Conservation (phyloP, 1,139 yeast species). For the Kurtzmaniella quercitrusa region DNA sequence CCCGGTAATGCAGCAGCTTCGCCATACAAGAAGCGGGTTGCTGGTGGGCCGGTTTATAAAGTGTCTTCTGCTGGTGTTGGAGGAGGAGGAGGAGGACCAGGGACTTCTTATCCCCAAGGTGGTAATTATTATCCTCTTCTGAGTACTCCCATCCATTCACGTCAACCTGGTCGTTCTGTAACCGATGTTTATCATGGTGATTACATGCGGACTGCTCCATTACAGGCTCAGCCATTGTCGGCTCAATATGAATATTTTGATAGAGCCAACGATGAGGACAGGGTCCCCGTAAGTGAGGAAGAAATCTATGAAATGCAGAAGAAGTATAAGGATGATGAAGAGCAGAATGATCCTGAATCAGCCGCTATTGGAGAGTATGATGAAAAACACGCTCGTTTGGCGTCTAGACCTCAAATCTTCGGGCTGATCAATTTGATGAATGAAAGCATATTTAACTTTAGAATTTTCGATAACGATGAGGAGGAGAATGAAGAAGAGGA, state of each 20-base stretch:
- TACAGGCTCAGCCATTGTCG: constrained; percentile 51
- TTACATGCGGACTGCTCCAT: constrained; percentile 45
- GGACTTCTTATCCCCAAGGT: neutral
- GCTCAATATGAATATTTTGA: constrained; percentile 48
- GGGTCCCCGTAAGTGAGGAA: constrained; percentile 33
- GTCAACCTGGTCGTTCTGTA: constrained; percentile 16
- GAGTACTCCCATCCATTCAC: neutral
- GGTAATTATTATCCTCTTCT: neutral
- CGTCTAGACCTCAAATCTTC: constrained; percentile 26
- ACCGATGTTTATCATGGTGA: constrained; percentile 52
- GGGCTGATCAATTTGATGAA: constrained; percentile 44
- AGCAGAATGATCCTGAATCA: constrained; percentile 13
- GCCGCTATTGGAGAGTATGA: constrained; percentile 17
- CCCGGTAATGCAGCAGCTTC: neutral
- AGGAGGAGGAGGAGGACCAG: neutral
- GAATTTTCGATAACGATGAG: constrained; percentile 25
- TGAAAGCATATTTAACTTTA: constrained; percentile 39
- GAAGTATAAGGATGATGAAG: constrained; percentile 18
- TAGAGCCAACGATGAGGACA: constrained; percentile 25
- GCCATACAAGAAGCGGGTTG: constrained; percentile 1
- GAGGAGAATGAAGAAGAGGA: constrained; percentile 9
- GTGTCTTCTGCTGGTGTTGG: neutral
- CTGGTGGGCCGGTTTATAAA: neutral
- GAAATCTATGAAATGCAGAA: constrained; percentile 37
- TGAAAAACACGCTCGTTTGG: constrained; percentile 14